Base-by-base conservation (phyloP, 2,329 filamentous ascomycete genomes). In the Calonectria hawksworthii region DNA sequence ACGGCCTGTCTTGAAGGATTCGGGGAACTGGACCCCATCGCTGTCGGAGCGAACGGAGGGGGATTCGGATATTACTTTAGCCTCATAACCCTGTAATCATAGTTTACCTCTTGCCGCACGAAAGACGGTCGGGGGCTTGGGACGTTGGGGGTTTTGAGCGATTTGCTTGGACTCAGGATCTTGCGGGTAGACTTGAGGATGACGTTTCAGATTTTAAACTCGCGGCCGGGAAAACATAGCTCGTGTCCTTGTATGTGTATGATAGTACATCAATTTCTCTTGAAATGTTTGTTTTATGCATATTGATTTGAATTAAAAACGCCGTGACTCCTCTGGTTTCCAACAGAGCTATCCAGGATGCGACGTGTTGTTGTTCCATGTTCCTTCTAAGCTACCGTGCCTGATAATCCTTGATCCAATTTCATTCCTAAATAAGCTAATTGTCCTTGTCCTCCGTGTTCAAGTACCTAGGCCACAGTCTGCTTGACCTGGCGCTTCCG, bases 211-310 rank as follows among this genome's bases (percentile, higher is more conserved):
- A 80, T 72, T 76, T 75, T 75, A 76, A 76, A 77, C 74, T 75
- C 63, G 76, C 74, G 75, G 74, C 70, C 63, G 74, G 77, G 66
- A 66, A 65, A 41, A 65, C 61, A 64, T 47, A 74, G 68, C 70
- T 70, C 65, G 75, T 52, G 56, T 76, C 68, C 73, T 74, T 82
- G 76, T 76, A 82, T 78, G 80, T 82, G 80, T 82, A 83, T 83
- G 81, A 83, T 83, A 83, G 78, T 81, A 82, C 79, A 83, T 83
- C 80, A 76, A 76, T 78, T 81, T 78, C 51, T 76, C 72, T 74
- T 71, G 51, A 70, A 77, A 77, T 74, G 66, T 74, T 74, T 70
- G 59, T 32, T 65, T 70, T 61, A 59, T 28, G n/a, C 41, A 18
- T 63, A 54, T 54, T 64, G 23, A 44, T 41, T 61, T 11, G 38